These are phyloP conservation scores for Phytophthora foliorum DNA, from an alignment of 352 stramenopile species.

Conservation along the genomic window DNA sequence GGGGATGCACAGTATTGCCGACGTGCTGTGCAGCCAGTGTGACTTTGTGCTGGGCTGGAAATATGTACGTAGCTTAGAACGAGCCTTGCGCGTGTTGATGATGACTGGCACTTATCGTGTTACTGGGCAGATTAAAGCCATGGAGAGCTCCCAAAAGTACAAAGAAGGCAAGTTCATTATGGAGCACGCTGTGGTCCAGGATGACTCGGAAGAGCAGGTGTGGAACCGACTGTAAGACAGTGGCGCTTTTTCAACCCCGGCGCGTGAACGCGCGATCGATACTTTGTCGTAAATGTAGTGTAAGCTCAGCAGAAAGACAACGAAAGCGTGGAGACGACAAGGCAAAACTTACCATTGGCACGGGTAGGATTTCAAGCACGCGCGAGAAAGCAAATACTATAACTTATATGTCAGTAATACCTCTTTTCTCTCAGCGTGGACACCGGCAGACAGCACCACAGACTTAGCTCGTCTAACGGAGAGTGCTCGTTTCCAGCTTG, in stretches of 20 bases:
- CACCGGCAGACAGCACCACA: slow-evolving; percentile 4
- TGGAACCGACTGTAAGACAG: slow-evolving; percentile 46
- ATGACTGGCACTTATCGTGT: neutral
- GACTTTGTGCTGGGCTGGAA: slow-evolving; percentile 80
- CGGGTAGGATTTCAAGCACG: slow-evolving; percentile 24
- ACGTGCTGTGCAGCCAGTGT: slow-evolving; percentile 73
- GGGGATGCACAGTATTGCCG: slow-evolving; percentile 82
- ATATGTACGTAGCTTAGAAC: slow-evolving; percentile 61
- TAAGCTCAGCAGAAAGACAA: slow-evolving; percentile 25
- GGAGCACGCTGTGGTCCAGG: slow-evolving; percentile 77
- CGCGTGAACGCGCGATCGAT: slow-evolving; percentile 5
- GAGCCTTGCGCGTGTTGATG: neutral
- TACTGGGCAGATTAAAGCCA: slow-evolving; percentile 71
- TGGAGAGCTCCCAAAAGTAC: slow-evolving; percentile 87
- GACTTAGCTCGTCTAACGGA: neutral
- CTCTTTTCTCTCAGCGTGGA: slow-evolving; percentile 37
- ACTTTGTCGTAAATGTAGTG: slow-evolving; percentile 3
- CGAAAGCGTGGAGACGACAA: slow-evolving; percentile 9
- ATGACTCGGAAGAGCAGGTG: slow-evolving; percentile 63
- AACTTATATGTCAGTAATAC: slow-evolving; percentile 54
- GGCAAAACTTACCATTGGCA: slow-evolving; percentile 43
- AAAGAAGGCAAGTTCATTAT: slow-evolving; percentile 90
- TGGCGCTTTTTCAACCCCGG: neutral
- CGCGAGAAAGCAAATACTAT: slow-evolving; percentile 47
- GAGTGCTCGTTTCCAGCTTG: slow-evolving; percentile 2